Conservation (phyloP, 1,139 yeast genomes). For the Chernovozyma sophiae-reginae region DNA sequence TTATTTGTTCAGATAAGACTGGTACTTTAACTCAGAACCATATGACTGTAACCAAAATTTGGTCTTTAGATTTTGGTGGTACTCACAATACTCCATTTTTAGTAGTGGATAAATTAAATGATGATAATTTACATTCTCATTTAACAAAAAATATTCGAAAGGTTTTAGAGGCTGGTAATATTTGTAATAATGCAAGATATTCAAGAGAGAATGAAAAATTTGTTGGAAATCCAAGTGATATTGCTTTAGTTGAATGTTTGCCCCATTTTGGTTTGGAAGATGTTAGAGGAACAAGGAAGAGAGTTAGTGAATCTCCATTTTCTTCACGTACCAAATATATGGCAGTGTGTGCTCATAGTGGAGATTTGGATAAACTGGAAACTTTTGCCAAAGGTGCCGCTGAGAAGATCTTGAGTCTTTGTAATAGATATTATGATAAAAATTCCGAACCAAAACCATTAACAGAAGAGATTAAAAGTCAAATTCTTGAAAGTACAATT, state of each 20-base stretch:
- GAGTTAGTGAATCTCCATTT: conserved; percentile 77
- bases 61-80: conserved; percentile 74
- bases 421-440: conserved; percentile 55
- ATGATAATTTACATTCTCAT: conserved; percentile 36
- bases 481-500: conserved; percentile 54
- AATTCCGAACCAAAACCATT: conserved; percentile 53
- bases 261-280: conserved; percentile 71
- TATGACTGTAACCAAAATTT: conserved; percentile 84
- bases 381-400: conserved; percentile 86
- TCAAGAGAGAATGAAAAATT: conserved; percentile 67
- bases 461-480: conserved; percentile 43
- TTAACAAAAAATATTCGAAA: conserved; percentile 50
- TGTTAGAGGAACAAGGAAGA: conserved; percentile 52
- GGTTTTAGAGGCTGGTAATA: conserved; percentile 63
- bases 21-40: conserved; percentile 94
- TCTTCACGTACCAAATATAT: conserved; percentile 80
- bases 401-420: conserved; percentile 65
- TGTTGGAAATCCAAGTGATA: conserved; percentile 92
- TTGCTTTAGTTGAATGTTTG: conserved; percentile 77
- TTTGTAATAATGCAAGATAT: conserved; percentile 77
- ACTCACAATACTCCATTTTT: conserved; percentile 43
- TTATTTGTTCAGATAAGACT: conserved; percentile 91
- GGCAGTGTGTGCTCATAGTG: conserved; percentile 69
- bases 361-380: conserved; percentile 52
- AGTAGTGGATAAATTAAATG: conserved; percentile 45